These are phyloP conservation scores for Penicillium bovifimosum DNA, from an alignment of 495 filamentous ascomycete species.

Conservation along the genomic window DNA sequence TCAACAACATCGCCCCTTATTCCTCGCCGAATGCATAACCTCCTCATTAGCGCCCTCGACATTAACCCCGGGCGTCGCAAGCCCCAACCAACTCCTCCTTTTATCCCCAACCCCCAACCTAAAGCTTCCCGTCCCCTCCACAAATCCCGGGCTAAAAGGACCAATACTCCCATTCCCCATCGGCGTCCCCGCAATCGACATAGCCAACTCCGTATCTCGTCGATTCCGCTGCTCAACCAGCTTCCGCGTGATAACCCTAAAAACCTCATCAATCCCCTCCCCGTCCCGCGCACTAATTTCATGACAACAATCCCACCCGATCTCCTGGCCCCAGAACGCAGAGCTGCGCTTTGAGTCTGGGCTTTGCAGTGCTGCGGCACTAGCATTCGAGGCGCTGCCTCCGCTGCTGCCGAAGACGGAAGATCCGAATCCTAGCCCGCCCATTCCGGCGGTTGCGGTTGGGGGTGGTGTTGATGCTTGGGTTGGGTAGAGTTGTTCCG, in stretches of 20 bases:
- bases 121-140: slow-evolving; percentile 42
- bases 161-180: slow-evolving; percentile 5
- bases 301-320: slow-evolving; percentile 94
- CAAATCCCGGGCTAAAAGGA: slow-evolving; percentile 14
- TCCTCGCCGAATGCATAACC: slow-evolving; percentile 18
- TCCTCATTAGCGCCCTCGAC: slow-evolving; percentile 34
- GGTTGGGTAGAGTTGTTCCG: slow-evolving; percentile 74
- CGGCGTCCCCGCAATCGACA: slow-evolving; percentile 39
- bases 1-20: slow-evolving; percentile 41
- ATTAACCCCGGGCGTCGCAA: slow-evolving; percentile 38
- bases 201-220: slow-evolving; percentile 50
- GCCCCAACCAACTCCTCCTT: slow-evolving; percentile 48
- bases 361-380: slow-evolving; percentile 48
- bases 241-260: slow-evolving; percentile 88
- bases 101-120: slow-evolving; percentile 43
- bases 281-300: slow-evolving; percentile 93
- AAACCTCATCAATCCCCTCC: slow-evolving; percentile 96
- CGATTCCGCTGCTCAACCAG: slow-evolving; percentile 85
- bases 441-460: slow-evolving; percentile 38
- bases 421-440: slow-evolving; percentile 11
- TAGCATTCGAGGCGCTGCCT: slow-evolving; percentile 21
- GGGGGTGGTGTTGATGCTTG: slow-evolving; percentile 60
- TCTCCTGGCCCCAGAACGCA: slow-evolving; percentile 87
- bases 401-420: slow-evolving; percentile 13
- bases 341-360: slow-evolving; percentile 72